phyloP scores from a whole-genome alignment of 2,329 filamentous ascomycete species.

The Fusarium domesticum region DNA sequence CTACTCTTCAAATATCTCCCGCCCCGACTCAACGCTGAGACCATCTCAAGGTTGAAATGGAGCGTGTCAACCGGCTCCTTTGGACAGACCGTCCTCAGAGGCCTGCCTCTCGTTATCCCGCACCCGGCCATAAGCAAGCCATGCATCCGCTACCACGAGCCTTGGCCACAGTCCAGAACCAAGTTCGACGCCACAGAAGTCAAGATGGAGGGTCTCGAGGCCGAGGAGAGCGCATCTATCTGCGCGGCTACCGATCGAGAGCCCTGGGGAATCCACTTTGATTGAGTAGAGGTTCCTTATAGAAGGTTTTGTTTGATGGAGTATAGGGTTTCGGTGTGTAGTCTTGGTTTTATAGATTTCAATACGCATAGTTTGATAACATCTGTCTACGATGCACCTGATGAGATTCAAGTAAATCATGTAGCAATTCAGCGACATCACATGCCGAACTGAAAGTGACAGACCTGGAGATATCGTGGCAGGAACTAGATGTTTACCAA shows the following conservation, averaged over 20 bases:
- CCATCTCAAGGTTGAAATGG: constrained; percentile 45
- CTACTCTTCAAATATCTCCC: constrained; percentile 48
- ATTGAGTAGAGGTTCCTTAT: no score
- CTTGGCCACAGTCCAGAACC: constrained; percentile 52
- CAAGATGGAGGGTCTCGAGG: constrained; percentile 38
- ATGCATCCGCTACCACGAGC: constrained; percentile 54
- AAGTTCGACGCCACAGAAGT: constrained; percentile 47
- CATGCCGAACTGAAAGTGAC: no score
- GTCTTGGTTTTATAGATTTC: no score
- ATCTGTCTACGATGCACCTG: no score
- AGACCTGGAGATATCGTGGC: no score
- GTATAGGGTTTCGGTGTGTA: no score
- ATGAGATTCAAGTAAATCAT: no score
- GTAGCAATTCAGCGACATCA: no score
- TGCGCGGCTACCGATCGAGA: constrained; percentile 44
- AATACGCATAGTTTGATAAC: no score
- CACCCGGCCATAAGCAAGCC: constrained; percentile 46
- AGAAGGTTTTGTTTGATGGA: no score
- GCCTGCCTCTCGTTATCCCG: constrained; percentile 42
- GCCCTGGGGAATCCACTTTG: constrained; percentile 51
- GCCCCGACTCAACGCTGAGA: constrained; percentile 33
- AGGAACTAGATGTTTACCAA: no score
- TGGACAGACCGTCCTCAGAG: constrained; percentile 40
- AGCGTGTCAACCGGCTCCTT: constrained; percentile 48
- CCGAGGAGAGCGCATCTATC: constrained; percentile 33